Evolutionary conservation across 352 stramenopile species (phyloP).

Genomic region (Phytophthora uliginosa): DNA sequence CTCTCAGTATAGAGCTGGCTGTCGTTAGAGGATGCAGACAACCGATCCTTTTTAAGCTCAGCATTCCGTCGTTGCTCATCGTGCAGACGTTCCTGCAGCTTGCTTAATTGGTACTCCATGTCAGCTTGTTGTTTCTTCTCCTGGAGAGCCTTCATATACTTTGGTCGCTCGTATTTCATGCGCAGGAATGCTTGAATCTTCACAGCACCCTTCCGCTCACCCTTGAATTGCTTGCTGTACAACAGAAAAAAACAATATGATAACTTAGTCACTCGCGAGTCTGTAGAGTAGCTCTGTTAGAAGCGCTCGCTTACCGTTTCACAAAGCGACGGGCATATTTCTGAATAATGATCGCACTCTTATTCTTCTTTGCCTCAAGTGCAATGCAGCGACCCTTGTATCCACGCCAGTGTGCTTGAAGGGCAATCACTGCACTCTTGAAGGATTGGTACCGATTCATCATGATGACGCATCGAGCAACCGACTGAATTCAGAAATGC

Average conservation of each 20-base stretch:
- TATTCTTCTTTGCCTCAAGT: slow-evolving; percentile 57
- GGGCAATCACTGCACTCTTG: slow-evolving; percentile 57
- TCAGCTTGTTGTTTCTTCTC: slow-evolving; percentile 69
- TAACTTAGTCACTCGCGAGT: slow-evolving; percentile 3
- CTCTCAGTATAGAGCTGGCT: slow-evolving; percentile 54
- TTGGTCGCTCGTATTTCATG: slow-evolving; percentile 69
- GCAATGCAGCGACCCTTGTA: slow-evolving; percentile 69
- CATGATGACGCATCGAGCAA: slow-evolving; percentile 82
- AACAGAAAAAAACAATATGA: neutral
- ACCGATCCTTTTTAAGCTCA: slow-evolving; percentile 57
- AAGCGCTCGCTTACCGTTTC: slow-evolving; percentile 46
- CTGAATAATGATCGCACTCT: slow-evolving; percentile 76
- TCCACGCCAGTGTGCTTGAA: slow-evolving; percentile 86
- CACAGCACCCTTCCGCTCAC: slow-evolving; percentile 58
- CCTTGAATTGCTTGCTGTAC: slow-evolving; percentile 64
- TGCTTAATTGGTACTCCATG: slow-evolving; percentile 67
- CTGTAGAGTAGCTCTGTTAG: neutral
- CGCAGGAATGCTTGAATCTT: slow-evolving; percentile 73
- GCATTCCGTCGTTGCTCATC: slow-evolving; percentile 72
- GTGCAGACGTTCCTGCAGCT: slow-evolving; percentile 68
- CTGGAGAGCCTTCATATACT: slow-evolving; percentile 60
- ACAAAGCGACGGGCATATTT: slow-evolving; percentile 71
- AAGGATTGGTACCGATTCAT: slow-evolving; percentile 81
- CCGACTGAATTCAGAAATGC: slow-evolving; percentile 56
- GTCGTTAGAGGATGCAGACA: slow-evolving; percentile 51